Evolutionary conservation across 2,329 filamentous ascomycete genomes (phyloP).

Genomic region (Hypocreales sp.): DNA sequence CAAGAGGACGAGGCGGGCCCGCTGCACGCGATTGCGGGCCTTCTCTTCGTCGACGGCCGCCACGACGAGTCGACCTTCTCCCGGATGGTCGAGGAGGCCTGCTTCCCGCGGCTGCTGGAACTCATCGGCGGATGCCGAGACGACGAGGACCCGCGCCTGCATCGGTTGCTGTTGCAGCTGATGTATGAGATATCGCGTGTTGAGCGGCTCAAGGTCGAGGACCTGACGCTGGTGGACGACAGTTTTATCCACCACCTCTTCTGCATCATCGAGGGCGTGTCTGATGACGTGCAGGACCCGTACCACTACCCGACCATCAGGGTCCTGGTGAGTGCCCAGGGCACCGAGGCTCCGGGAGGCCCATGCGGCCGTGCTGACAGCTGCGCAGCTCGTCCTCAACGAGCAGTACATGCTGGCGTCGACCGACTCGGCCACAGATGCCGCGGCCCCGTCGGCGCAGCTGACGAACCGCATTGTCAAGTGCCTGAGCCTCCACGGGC

Average conservation of each 20-base stretch:
- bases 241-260: slow-evolving; percentile 74
- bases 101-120: slow-evolving; percentile 71
- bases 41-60: slow-evolving; percentile 78
- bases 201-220: slow-evolving; percentile 61
- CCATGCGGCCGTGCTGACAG: no score
- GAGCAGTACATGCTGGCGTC: slow-evolving; percentile 90
- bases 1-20: slow-evolving; percentile 72
- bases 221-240: slow-evolving; percentile 65
- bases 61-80: slow-evolving; percentile 64
- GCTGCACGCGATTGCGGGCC: slow-evolving; percentile 69
- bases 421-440: slow-evolving; percentile 31
- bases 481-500: slow-evolving; percentile 65
- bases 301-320: slow-evolving; percentile 94
- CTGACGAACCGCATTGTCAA: slow-evolving; percentile 92
- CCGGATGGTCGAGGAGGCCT: slow-evolving; percentile 74
- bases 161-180: slow-evolving; percentile 70
- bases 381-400: slow-evolving; percentile 93
- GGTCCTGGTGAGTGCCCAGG: slow-evolving; percentile 52
- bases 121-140: slow-evolving; percentile 54
- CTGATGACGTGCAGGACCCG: slow-evolving; percentile 76
- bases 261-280: slow-evolving; percentile 72
- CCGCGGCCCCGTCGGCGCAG: slow-evolving; percentile 24
- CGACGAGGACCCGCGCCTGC: slow-evolving; percentile 53
- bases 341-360: no score
- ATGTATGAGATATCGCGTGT: slow-evolving; percentile 95